Evolutionary conservation across 768 basidiomycete species (phyloP), one percentile per base, ranked within the genome.

Genomic region (Suillus subaureus): DNA sequence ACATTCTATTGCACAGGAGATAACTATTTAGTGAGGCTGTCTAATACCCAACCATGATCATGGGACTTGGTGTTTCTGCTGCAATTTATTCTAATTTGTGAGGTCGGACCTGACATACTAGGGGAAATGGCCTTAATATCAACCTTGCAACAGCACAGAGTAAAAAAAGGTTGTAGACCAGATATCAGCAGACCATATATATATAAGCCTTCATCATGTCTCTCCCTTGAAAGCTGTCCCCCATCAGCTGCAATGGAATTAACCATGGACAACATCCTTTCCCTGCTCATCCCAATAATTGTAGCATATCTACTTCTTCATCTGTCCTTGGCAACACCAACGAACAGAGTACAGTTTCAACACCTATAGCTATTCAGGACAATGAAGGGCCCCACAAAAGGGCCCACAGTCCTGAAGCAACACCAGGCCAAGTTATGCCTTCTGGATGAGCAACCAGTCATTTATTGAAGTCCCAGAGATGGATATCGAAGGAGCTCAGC

Each of bases 121-220:
- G n/a, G n/a, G n/a, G n/a, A n/a, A n/a, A n/a, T n/a, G n/a, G n/a
- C n/a, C n/a, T n/a, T n/a, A n/a, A n/a, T n/a, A n/a, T n/a, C n/a
- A n/a, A n/a, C n/a, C n/a, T n/a, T n/a, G n/a, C n/a, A n/a, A n/a
- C n/a, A n/a, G n/a, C n/a, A n/a, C 68, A 73, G 69, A 71, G 67
- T 70, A 75, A 67, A 68, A 72, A 73, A 76, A 77, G 77, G 70
- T 68, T 76, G 75, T 75, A 72, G 75, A 75, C n/a, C n/a, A n/a
- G n/a, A 77, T 77, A 78, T 77, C 74, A 75, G 69, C 72, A 74
- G 74, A 74, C 77, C 73, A 77, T 77, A 78, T 77, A 77, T 77
- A 72, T n/a, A n/a, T n/a, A n/a, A 70, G 75, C 77, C 75, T 77
- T 77, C 78, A 77, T 77, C 75, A 77, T 77, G 77, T 77, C 69